Percentiles rank a stretch among this genome's conserved stretches.
phyloP scores from a whole-genome alignment of 495 filamentous ascomycete species.

The Durotheca rogersii region DNA sequence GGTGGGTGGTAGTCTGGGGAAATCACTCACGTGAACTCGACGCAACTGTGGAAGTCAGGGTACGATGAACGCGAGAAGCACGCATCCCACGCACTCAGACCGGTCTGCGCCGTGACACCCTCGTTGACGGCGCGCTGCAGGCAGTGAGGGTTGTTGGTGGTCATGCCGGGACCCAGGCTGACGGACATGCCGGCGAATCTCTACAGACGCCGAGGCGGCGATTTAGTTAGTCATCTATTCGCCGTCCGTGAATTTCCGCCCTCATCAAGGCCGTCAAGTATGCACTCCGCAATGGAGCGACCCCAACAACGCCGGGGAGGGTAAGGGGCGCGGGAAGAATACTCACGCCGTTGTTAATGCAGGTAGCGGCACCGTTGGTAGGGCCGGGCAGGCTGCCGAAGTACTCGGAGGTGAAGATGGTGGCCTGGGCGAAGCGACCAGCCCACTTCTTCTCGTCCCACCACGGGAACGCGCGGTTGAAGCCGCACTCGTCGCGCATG shows the following conservation, averaged over 20 bases:
- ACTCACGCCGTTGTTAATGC: slow-evolving; percentile 40
- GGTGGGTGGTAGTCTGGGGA: neutral
- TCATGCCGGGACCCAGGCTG: slow-evolving; percentile 39
- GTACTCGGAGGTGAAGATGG: slow-evolving; percentile 38
- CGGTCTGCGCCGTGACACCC: slow-evolving; percentile 30
- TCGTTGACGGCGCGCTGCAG: slow-evolving; percentile 40
- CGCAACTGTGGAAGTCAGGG: slow-evolving; percentile 37
- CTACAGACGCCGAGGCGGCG: too few species aligned
- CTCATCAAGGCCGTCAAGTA: too few species aligned
- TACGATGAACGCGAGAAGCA: slow-evolving; percentile 33
- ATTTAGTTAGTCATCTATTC: too few species aligned
- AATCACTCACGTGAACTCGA: slow-evolving; percentile 36
- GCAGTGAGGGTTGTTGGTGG: slow-evolving; percentile 35
- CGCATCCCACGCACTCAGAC: slow-evolving; percentile 28
- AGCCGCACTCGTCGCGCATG: slow-evolving; percentile 65
- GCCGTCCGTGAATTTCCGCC: too few species aligned
- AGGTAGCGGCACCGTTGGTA: slow-evolving; percentile 37
- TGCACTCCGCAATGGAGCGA: too few species aligned
- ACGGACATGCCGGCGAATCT: slow-evolving; percentile 35
- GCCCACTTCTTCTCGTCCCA: slow-evolving; percentile 49
- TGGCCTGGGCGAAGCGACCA: slow-evolving; percentile 34
- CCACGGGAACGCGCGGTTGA: slow-evolving; percentile 48
- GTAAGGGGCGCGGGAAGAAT: slow-evolving; percentile 9
- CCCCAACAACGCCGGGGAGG: too few species aligned
- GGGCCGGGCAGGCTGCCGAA: slow-evolving; percentile 33